Conservation (phyloP, 2,329 filamentous ascomycete genomes). For the Phoma sp. region DNA sequence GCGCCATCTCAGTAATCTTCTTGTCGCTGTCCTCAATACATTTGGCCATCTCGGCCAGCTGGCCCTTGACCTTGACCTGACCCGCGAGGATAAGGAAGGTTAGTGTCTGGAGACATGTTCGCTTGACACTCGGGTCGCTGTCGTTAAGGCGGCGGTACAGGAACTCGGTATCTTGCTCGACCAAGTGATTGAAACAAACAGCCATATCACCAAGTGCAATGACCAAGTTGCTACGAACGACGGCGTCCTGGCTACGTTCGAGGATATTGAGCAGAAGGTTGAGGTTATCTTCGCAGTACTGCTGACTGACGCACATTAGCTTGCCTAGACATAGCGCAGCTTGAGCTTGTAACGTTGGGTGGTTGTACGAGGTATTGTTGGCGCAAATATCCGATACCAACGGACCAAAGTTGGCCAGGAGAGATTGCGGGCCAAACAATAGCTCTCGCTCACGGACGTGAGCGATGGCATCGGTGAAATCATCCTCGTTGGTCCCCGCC, state of each 20-base stretch:
- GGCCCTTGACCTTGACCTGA: constrained; percentile 99
- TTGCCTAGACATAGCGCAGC: constrained; percentile 95
- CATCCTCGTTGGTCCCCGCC: constrained; percentile 92
- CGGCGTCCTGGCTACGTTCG: constrained; percentile 90
- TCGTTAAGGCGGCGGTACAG: constrained; percentile 93
- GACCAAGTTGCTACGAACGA: constrained; percentile 93
- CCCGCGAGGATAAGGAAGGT: constrained; percentile 97
- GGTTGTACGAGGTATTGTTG: constrained; percentile 91
- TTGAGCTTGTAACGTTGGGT: constrained; percentile 88
- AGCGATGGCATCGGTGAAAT: constrained; percentile 86
- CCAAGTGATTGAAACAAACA: constrained; percentile 98
- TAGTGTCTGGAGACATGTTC: constrained; percentile 96
- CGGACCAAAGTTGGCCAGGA: constrained; percentile 89
- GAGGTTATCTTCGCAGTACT: constrained; percentile 94
- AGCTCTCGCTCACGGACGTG: constrained; percentile 86
- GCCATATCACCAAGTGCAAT: constrained; percentile 99
- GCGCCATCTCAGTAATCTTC: constrained; percentile 87
- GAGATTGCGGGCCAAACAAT: constrained; percentile 79
- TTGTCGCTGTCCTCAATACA: constrained; percentile 97
- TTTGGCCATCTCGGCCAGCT: constrained; percentile 98
- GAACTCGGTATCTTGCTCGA: constrained; percentile 99
- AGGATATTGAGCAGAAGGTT: constrained; percentile 96
- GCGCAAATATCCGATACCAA: constrained; percentile 87
- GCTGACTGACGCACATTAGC: constrained; percentile 96
- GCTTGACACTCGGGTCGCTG: constrained; percentile 85